These are phyloP conservation scores for Agroathelia rolfsii DNA, from an alignment of 1,284 basidiomycete species.

Conservation along the genomic window DNA sequence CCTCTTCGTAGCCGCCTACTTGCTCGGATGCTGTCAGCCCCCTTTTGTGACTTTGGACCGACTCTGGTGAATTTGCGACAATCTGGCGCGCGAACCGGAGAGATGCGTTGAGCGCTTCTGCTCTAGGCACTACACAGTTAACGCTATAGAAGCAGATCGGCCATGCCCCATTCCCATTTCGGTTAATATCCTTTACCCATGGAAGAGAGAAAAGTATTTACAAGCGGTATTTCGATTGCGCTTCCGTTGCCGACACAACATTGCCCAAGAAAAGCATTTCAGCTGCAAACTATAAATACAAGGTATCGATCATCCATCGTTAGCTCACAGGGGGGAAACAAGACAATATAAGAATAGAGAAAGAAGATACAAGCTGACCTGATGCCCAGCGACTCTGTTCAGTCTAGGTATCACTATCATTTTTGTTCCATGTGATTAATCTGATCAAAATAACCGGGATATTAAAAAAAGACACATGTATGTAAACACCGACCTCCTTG, in stretches of 20 bases:
- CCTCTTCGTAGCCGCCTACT: conserved; percentile 43
- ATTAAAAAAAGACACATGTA: conserved; percentile 13
- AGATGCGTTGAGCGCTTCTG: conserved; percentile 52
- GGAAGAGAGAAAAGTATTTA: conserved; percentile 27
- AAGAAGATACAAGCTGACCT: conserved; percentile 30
- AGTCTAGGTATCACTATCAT: conserved; percentile 66
- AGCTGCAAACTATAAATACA: conserved; percentile 51
- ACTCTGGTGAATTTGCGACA: conserved; percentile 65
- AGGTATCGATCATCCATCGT: too few species aligned
- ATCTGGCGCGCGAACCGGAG: conserved; percentile 56
- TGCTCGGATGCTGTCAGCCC: conserved; percentile 51
- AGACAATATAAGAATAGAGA: conserved; percentile 12
- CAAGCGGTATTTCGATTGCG: conserved; percentile 67
- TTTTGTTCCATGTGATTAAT: too few species aligned
- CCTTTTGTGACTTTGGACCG: conserved; percentile 70
- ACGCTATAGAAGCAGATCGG: conserved; percentile 41
- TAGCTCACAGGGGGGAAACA: conserved; percentile 17
- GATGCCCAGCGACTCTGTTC: conserved; percentile 52
- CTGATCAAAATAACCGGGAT: conserved; percentile 2
- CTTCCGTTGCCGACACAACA: conserved; percentile 57
- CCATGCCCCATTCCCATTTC: conserved; percentile 2
- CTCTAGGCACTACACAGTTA: conserved; percentile 52
- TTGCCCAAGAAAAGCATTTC: conserved; percentile 72
- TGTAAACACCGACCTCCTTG: conserved; percentile 59
- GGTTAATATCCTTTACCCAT: conserved; percentile 6